These are phyloP conservation scores for Petunia hybrid DNA, from an alignment of 305 asterid genomes.

Conservation along the genomic window DNA sequence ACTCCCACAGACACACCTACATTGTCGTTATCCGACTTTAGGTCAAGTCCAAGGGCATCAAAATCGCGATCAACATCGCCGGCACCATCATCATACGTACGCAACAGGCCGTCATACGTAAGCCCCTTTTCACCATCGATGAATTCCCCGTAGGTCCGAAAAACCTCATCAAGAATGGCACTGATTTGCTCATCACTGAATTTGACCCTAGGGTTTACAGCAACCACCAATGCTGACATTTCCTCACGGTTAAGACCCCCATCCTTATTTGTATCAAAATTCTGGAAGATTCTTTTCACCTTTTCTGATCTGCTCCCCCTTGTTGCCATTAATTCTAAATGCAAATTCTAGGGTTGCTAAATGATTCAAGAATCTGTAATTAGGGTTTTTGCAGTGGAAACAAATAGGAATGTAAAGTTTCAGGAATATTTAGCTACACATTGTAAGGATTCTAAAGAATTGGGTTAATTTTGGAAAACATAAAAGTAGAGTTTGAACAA, in stretches of 20 bases:
- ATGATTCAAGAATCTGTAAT: too few species aligned
- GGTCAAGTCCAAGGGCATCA: conserved; percentile 82
- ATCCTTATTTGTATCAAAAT: neutral
- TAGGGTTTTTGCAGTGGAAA: too few species aligned
- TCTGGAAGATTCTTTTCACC: neutral
- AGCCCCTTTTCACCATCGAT: conserved; percentile 6
- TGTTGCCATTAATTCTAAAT: neutral
- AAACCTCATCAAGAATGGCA: neutral
- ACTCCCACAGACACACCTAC: conserved; percentile 41
- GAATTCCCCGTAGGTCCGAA: neutral
- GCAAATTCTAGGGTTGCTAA: too few species aligned
- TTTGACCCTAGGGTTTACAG: neutral
- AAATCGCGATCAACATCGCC: conserved; percentile 83
- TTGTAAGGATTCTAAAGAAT: neutral
- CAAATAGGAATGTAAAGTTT: too few species aligned
- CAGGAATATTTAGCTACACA: neutral
- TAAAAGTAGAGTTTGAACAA: neutral
- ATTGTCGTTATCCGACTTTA: conserved; percentile 56
- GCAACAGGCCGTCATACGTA: conserved; percentile 60
- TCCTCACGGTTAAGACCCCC: neutral
- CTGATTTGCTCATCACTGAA: neutral
- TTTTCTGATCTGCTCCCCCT: neutral
- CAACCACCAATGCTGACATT: neutral
- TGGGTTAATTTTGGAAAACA: neutral
- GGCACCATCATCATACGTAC: conserved; percentile 50